phyloP scores from a whole-genome alignment of 116 monocot genomes.

The Dioscorea cayenensis region DNA sequence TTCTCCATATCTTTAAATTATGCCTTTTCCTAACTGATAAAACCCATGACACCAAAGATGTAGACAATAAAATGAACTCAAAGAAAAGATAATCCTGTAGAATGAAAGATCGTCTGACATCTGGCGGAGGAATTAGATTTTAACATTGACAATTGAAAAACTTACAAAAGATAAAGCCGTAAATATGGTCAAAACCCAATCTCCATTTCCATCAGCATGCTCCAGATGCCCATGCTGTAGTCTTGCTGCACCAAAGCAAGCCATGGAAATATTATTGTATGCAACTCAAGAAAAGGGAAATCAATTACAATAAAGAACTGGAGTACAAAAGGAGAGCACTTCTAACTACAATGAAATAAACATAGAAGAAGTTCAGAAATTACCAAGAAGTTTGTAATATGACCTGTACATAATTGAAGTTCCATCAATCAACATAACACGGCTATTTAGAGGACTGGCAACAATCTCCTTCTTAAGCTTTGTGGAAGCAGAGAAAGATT shows the following conservation, averaged over 20 bases:
- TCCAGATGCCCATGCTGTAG: slow-evolving; percentile 78
- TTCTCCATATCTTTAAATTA: background rate
- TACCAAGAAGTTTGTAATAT: slow-evolving; percentile 93
- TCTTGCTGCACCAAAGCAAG: slow-evolving; percentile 47
- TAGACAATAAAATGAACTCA: background rate
- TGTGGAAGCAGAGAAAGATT: slow-evolving; percentile 7
- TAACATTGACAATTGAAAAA: background rate
- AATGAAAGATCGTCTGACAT: background rate
- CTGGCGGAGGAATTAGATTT: background rate
- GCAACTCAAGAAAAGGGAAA: background rate
- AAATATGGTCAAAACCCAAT: slow-evolving; percentile 99
- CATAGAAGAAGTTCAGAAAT: background rate
- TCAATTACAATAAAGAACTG: background rate
- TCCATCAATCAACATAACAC: slow-evolving; percentile 91
- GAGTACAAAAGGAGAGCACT: background rate
- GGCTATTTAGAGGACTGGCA: slow-evolving; percentile 31
- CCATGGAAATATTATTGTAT: background rate
- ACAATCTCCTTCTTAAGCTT: slow-evolving; percentile 7
- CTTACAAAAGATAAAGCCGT: slow-evolving; percentile 79
- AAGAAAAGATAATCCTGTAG: background rate
- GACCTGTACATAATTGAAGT: slow-evolving; percentile 90
- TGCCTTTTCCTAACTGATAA: background rate
- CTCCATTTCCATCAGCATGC: slow-evolving; percentile 99
- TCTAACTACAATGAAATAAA: background rate
- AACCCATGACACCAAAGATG: background rate